Evolutionary conservation across 495 filamentous ascomycete genomes (phyloP).

Genomic region (Xylaria cubensis): DNA sequence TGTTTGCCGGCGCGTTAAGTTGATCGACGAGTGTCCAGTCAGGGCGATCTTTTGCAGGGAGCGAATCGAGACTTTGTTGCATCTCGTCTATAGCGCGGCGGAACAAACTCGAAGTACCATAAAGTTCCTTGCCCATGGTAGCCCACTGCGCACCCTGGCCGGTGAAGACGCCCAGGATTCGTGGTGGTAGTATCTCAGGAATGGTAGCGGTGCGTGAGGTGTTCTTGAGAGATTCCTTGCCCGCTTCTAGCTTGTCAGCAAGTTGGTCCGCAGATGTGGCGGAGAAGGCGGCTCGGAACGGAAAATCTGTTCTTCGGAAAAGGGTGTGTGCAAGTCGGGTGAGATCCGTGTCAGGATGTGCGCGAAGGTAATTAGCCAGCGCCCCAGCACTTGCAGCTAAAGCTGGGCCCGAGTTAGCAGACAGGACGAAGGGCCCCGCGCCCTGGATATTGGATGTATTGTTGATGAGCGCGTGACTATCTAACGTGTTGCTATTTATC

Average conservation of each 20-base stretch:
- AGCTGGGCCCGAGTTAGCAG: neutral
- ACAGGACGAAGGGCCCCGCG: neutral
- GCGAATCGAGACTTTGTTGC: slow-evolving; percentile 47
- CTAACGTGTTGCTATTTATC: neutral
- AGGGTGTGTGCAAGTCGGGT: neutral
- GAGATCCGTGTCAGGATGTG: neutral
- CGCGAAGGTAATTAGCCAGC: neutral
- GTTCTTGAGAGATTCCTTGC: neutral
- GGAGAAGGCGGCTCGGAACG: neutral
- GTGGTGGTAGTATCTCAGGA: neutral
- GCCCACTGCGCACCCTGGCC: slow-evolving; percentile 40
- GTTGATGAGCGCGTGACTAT: neutral
- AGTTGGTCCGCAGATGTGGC: slow-evolving; percentile 1
- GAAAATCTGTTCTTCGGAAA: slow-evolving; percentile 1
- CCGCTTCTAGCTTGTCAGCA: neutral
- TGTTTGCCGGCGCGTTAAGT: slow-evolving; percentile 38
- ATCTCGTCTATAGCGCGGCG: slow-evolving; percentile 46
- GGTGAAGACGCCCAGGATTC: slow-evolving; percentile 35
- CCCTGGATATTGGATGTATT: neutral
- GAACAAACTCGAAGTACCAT: slow-evolving; percentile 45
- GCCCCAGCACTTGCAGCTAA: slow-evolving; percentile 2
- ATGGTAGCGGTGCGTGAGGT: neutral
- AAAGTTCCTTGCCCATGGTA: slow-evolving; percentile 59
- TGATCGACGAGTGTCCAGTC: slow-evolving; percentile 54
- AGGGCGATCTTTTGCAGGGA: slow-evolving; percentile 49